Percentiles rank a stretch among this genome's conserved stretches.
phyloP scores from a whole-genome alignment of 2,329 filamentous ascomycete genomes.

The Colletotrichum karsti region DNA sequence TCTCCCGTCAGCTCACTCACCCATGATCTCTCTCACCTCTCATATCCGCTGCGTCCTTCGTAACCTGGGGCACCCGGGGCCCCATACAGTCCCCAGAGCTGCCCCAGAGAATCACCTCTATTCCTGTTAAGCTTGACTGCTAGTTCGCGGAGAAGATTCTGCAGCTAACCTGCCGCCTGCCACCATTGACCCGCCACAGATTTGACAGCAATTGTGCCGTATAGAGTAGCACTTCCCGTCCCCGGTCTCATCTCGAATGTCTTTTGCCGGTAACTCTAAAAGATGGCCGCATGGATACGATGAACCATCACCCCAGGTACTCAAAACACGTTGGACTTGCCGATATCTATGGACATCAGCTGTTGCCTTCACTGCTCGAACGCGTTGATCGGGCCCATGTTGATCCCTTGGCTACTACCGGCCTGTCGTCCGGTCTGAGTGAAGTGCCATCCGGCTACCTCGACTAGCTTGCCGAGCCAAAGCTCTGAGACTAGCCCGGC shows the following conservation, averaged over 20 bases:
- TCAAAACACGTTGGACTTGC: not conserved
- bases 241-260: not conserved
- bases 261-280: not conserved
- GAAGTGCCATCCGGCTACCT: not conserved
- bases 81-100: not conserved
- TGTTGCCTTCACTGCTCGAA: not conserved
- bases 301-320: not conserved
- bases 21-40: not conserved
- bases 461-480: conserved; percentile 2
- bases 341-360: not conserved
- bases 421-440: not conserved
- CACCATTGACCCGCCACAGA: not conserved
- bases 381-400: not conserved
- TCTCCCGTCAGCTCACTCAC: conserved; percentile 9
- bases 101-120: conserved; percentile 12
- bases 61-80: conserved; percentile 18
- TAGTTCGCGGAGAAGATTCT: not conserved
- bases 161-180: not conserved
- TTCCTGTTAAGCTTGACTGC: conserved; percentile 14
- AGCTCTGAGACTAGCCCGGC: not conserved
- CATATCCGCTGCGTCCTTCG: not conserved
- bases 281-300: not conserved
- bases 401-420: not conserved
- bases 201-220: not conserved
- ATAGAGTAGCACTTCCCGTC: not conserved